Evolutionary conservation across 306 rosid genomes (phyloP), one percentile per base, ranked within the genome.

Genomic region (Hippophae rhamnoides): DNA sequence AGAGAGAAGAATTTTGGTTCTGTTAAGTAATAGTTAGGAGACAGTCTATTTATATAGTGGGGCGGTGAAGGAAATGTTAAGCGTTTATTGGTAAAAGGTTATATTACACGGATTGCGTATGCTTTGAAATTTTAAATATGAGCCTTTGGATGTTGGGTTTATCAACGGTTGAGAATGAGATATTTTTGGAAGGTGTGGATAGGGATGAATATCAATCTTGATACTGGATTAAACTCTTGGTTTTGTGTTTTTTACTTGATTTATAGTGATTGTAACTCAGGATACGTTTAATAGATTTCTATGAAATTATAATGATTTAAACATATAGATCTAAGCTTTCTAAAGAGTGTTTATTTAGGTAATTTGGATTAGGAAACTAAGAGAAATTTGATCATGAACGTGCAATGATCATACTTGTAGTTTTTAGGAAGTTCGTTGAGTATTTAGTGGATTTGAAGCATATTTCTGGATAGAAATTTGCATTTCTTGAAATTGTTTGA

Each of bases 221-320:
- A 7, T 8, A 8, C 8, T 8, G 12, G 2, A 3, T 44, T 6
- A 5, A 46, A 54, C 10, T 57, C 53, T 48, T 46, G 10, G 5
- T 67, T 60, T 51, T 75, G 80, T 75, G 80, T 62, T 75, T 75
- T 61, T 61, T 38, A 70, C 53, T 62, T 9, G 62, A 53, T 31
- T 66, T 70, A 58, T 10, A 10, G 57, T 31, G 10, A 65, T 13
- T 58, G 55, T 62, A 66, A 43, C 45, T 41, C 57, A 1, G 9
- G 54, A 5, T 52, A 3, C 57, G 9, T 12, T 13, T 23, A 5
- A 52, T 60, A 58, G 59, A 49, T 56, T 56, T 61, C 10, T 47
- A 26, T 57, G 49, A 49, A 43, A 18, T 70, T 65, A 56, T 1
- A 13, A 49, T 41, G 27, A 2, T 38, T 51, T 11, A 23, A 14